Evolutionary conservation across 306 rosid genomes (phyloP), one percentile per base, ranked within the genome.

Genomic region (Quercus mongolica): DNA sequence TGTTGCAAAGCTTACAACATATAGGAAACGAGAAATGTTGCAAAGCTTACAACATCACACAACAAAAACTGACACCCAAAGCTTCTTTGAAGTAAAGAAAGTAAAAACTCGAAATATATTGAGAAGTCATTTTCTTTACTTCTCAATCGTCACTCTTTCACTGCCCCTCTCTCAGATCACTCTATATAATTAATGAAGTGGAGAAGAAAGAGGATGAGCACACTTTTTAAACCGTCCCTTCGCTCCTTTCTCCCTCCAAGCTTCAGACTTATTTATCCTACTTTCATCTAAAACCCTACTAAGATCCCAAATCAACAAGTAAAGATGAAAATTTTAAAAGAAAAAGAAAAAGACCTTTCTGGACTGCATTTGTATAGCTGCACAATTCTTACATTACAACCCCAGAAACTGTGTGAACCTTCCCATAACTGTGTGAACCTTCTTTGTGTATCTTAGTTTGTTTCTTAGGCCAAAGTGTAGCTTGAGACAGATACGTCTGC

Each of bases 141-240:
- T 63, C 81, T 77, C 91, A 79, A 56, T 80, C 57, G 81, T 74
- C 81, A 33, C 73, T 78, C 59, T 76, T 74, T 76, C 25, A 31
- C 73, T 82, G 79, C 74, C 86, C 86, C 85, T 84, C 81, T 84
- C 89, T 74, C 74, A 80, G 83, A 90, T 82, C 81, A 56, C 75
- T 84, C 88, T 84, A 76, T 89, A 86, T 87, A 87, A 87, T 85
- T 74, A 85, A 86, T 86, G 86, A 89, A 90, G 88, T 81, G 87
- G 97, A 85, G 95, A 85, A 83, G 97, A 95, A 90, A 89, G 97
- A 93, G 99, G 99, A 95, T 89, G 99, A 95, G 97, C 99, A 89
- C 98, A 77, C 75, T 41, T 81, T 89, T 83, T 84, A 81, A 88
- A 21, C 77, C 81, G 94, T 91, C 99, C 89, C 99, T 85, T 95